These are phyloP conservation scores for Caryopteris hybrid DNA, from an alignment of 305 asterid genomes.

Conservation along the genomic window DNA sequence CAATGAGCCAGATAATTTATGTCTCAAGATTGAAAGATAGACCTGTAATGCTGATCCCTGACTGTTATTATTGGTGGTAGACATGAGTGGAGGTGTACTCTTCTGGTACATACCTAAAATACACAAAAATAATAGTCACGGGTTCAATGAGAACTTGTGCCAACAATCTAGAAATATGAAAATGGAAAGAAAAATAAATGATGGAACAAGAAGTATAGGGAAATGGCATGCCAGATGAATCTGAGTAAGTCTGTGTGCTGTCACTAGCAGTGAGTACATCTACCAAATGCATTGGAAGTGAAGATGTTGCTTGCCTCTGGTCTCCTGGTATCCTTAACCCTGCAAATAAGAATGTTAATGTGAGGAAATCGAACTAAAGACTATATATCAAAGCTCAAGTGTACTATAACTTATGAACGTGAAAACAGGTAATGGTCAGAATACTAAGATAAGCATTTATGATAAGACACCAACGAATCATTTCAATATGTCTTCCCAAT, in stretches of 20 bases:
- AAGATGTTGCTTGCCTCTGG: conserved; percentile 71
- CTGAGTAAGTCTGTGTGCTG: conserved; percentile 52
- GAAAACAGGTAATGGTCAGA: background rate
- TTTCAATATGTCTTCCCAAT: background rate
- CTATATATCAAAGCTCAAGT: background rate
- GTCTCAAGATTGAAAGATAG: conserved; percentile 12
- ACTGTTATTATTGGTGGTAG: conserved; percentile 46
- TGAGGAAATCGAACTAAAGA: conserved; percentile 5
- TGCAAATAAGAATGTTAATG: conserved; percentile 17
- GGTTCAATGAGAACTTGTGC: conserved; percentile 5
- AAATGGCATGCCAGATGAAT: conserved; percentile 63
- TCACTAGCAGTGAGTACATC: conserved; percentile 59
- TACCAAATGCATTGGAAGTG: conserved; percentile 87
- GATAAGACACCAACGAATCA: background rate
- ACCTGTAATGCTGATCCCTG: conserved; percentile 78
- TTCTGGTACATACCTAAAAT: conserved; percentile 74
- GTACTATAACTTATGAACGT: background rate
- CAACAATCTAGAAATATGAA: background rate
- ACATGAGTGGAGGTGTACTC: conserved; percentile 76
- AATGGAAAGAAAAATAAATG: background rate
- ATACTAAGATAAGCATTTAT: background rate
- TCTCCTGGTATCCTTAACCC: conserved; percentile 81
- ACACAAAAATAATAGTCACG: conserved; percentile 21
- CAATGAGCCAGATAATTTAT: background rate
- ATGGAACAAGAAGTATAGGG: conserved; percentile 4